These are phyloP conservation scores for Globisporangium splendens DNA, from an alignment of 352 stramenopile species.

Conservation along the genomic window DNA sequence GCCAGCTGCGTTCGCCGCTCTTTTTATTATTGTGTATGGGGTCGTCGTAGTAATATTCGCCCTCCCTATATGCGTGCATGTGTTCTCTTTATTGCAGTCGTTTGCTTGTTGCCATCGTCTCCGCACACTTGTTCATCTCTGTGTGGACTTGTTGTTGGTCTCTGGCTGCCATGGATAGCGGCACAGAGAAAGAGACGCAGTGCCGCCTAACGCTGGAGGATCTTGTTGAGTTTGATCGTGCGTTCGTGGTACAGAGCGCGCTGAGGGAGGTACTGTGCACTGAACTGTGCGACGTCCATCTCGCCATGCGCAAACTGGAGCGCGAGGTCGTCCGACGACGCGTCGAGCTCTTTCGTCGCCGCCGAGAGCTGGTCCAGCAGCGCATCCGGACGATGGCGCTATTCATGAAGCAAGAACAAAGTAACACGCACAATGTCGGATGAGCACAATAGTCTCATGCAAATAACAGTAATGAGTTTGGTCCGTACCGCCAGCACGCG, in stretches of 20 bases:
- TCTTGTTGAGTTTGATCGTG: slow-evolving; percentile 65
- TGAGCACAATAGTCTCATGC: too few species aligned
- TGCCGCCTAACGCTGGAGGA: slow-evolving; percentile 50
- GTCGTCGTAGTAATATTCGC: too few species aligned
- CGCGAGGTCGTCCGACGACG: slow-evolving; percentile 66
- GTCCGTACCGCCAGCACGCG: slow-evolving; percentile 57
- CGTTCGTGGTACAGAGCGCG: slow-evolving; percentile 75
- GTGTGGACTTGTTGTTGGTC: neutral
- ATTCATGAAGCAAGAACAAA: slow-evolving; percentile 4
- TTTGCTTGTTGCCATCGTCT: too few species aligned
- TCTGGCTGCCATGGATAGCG: neutral
- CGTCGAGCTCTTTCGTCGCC: slow-evolving; percentile 58
- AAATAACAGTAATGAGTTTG: neutral
- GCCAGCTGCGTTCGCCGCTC: neutral
- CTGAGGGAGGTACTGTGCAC: slow-evolving; percentile 57
- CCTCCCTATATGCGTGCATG: too few species aligned
- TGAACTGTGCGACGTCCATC: slow-evolving; percentile 63
- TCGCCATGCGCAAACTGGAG: slow-evolving; percentile 72
- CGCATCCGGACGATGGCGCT: slow-evolving; percentile 69
- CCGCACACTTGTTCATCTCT: too few species aligned
- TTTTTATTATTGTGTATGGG: slow-evolving; percentile 5
- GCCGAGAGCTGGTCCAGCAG: slow-evolving; percentile 64
- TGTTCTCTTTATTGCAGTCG: too few species aligned
- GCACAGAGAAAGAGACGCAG: too few species aligned
- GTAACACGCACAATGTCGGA: neutral